phyloP scores from a whole-genome alignment of 1,139 yeast genomes.

The Yamadazyma diddensiae region DNA sequence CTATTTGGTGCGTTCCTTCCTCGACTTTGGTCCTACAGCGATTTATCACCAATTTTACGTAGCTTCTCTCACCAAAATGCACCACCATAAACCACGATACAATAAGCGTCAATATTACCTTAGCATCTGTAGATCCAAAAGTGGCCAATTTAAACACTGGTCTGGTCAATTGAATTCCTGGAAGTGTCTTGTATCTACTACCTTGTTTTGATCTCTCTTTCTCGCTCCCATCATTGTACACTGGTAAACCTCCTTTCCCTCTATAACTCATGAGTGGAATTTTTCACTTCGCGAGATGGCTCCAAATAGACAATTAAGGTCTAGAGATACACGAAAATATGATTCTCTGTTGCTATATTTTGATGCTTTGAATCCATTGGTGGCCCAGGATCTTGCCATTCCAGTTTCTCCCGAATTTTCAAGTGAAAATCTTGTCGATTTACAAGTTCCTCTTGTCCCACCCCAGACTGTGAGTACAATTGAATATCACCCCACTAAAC shows the following conservation, averaged over 20 bases:
- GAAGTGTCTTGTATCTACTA: background rate
- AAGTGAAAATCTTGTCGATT: too few relatives aligned
- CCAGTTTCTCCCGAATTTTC: slow-evolving; percentile 9
- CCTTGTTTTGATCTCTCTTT: background rate
- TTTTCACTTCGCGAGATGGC: slow-evolving; percentile 1
- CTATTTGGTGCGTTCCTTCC: slow-evolving; percentile 55
- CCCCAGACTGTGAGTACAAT: background rate
- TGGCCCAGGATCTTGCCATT: slow-evolving; percentile 23
- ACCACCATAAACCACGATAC: slow-evolving; percentile 46
- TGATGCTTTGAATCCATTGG: slow-evolving; percentile 26
- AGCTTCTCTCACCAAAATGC: slow-evolving; percentile 59
- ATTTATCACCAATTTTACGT: slow-evolving; percentile 46
- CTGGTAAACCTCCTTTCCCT: slow-evolving; percentile 13
- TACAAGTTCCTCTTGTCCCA: slow-evolving; percentile 1
- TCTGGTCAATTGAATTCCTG: background rate
- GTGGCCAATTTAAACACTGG: background rate
- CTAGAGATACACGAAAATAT: slow-evolving; percentile 14
- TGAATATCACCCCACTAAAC: background rate
- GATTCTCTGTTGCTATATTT: slow-evolving; percentile 25
- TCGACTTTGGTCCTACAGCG: slow-evolving; percentile 35
- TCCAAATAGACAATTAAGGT: slow-evolving; percentile 19
- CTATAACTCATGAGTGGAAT: slow-evolving; percentile 13
- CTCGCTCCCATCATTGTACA: slow-evolving; percentile 5
- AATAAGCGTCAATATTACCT: slow-evolving; percentile 5
- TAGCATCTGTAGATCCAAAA: slow-evolving; percentile 1